phyloP scores from a whole-genome alignment of 495 filamentous ascomycete genomes.

The Chaetomium fimeti region DNA sequence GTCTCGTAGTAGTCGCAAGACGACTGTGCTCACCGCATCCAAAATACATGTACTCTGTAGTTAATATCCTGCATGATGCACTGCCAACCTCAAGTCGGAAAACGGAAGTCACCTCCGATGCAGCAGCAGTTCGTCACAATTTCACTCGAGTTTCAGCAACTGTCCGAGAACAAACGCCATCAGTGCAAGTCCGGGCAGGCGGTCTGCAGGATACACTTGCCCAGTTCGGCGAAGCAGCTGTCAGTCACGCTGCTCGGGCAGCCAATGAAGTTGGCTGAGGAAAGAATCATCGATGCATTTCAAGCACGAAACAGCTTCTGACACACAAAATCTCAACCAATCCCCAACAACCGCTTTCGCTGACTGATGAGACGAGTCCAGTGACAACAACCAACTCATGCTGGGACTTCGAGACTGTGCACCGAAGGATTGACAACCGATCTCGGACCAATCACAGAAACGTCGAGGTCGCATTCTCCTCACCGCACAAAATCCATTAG shows the following conservation, averaged over 20 bases:
- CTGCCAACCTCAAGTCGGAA: constrained; percentile 1
- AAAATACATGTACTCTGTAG: too few species aligned
- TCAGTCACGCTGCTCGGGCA: not conserved
- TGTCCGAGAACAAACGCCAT: not conserved
- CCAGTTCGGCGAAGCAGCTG: not conserved
- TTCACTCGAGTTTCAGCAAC: not conserved
- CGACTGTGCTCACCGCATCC: too few species aligned
- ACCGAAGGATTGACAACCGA: not conserved
- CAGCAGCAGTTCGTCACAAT: not conserved
- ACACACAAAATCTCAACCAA: constrained; percentile 4
- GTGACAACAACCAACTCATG: too few species aligned
- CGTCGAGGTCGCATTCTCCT: not conserved
- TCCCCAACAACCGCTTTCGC: not conserved
- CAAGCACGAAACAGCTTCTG: constrained; percentile 5
- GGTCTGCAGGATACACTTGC: constrained; percentile 3
- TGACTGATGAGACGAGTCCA: not conserved
- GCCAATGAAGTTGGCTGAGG: constrained; percentile 1
- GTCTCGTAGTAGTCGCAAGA: too few species aligned
- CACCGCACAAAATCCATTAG: not conserved
- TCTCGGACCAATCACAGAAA: not conserved
- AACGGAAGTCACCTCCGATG: constrained; percentile 14
- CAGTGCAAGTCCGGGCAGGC: not conserved
- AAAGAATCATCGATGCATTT: not conserved
- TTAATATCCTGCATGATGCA: not conserved
- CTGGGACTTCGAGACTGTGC: not conserved